phyloP scores from a whole-genome alignment of 2,329 filamentous ascomycete genomes.

The Lachnellula hyalina region DNA sequence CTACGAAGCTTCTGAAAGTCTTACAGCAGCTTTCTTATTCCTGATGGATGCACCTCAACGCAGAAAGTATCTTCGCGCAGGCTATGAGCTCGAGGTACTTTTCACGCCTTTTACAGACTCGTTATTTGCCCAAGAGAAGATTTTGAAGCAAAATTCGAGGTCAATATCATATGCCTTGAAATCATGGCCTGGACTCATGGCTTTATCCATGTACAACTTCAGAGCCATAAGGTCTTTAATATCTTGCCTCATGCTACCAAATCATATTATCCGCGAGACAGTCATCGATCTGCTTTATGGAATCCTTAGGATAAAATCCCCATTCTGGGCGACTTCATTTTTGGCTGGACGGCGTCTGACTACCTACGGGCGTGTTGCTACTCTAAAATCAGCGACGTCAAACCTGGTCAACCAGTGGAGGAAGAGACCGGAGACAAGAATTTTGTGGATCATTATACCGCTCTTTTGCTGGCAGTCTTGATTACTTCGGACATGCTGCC shows the following conservation, averaged over 20 bases:
- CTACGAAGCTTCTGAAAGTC: conserved; percentile 86
- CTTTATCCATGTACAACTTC: conserved; percentile 82
- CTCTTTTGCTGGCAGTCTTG: conserved; percentile 78
- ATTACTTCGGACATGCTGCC: conserved; percentile 72
- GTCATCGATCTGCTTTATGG: conserved; percentile 83
- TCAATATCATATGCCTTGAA: conserved; percentile 89
- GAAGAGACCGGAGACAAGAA: conserved; percentile 72
- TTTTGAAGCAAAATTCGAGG: conserved; percentile 80
- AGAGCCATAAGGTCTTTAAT: conserved; percentile 76
- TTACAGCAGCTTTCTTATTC: conserved; percentile 83
- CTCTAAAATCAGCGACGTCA: conserved; percentile 58
- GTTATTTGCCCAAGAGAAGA: conserved; percentile 49
- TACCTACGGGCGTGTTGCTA: conserved; percentile 91
- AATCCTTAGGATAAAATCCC: conserved; percentile 79
- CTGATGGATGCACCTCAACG: conserved; percentile 79
- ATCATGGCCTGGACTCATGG: conserved; percentile 89
- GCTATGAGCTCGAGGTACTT: conserved; percentile 81
- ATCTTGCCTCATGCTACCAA: conserved; percentile 56
- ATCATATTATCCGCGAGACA: conserved; percentile 58
- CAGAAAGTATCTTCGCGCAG: conserved; percentile 76
- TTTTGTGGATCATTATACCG: conserved; percentile 90
- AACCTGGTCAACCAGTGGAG: conserved; percentile 46
- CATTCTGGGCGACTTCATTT: conserved; percentile 93
- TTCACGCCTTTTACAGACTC: conserved; percentile 94
- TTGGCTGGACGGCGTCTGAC: conserved; percentile 87